Evolutionary conservation across 768 basidiomycete species (phyloP).

Genomic region (Phanerochaete sordida): DNA sequence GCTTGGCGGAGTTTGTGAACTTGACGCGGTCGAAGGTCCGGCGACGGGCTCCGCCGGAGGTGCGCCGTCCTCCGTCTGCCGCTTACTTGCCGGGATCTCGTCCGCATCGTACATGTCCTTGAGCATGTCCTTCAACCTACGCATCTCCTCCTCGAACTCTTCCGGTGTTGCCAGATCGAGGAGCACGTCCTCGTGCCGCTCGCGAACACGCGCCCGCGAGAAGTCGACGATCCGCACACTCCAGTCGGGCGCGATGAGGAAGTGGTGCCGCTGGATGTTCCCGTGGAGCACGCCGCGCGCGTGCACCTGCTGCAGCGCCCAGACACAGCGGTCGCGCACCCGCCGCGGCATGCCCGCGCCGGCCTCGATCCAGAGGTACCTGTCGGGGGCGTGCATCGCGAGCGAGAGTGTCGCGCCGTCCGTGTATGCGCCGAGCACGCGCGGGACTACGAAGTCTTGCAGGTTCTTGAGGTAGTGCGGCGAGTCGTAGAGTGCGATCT

Average conservation of each 20-base stretch:
- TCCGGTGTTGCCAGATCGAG: background rate
- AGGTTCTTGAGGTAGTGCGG: conserved; percentile 42
- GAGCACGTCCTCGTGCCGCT: conserved; percentile 1
- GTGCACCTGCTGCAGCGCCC: conserved; percentile 44
- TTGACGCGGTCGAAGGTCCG: no score
- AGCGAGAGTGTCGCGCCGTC: conserved; percentile 36
- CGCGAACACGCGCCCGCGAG: background rate
- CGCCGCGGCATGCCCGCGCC: conserved; percentile 51
- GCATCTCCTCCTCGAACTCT: conserved; percentile 1
- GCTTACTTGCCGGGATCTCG: no score
- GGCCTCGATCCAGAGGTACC: conserved; percentile 60
- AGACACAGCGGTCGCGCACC: conserved; percentile 50
- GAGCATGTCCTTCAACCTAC: background rate
- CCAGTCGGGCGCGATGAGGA: conserved; percentile 53
- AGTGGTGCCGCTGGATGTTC: conserved; percentile 33
- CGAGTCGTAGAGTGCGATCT: conserved; percentile 53
- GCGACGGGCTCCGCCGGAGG: no score
- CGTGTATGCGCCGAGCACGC: conserved; percentile 47
- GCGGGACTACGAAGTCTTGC: conserved; percentile 51
- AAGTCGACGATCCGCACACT: conserved; percentile 22
- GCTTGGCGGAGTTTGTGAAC: no score
- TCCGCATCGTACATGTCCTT: background rate
- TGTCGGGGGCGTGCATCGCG: conserved; percentile 54
- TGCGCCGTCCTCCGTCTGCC: no score
- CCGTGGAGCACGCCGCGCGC: conserved; percentile 30